Percentiles rank a stretch among this genome's conserved stretches.
These are phyloP conservation scores for Escovopsis sp. DNA, from an alignment of 2,329 filamentous ascomycete genomes.

Conservation along the genomic window DNA sequence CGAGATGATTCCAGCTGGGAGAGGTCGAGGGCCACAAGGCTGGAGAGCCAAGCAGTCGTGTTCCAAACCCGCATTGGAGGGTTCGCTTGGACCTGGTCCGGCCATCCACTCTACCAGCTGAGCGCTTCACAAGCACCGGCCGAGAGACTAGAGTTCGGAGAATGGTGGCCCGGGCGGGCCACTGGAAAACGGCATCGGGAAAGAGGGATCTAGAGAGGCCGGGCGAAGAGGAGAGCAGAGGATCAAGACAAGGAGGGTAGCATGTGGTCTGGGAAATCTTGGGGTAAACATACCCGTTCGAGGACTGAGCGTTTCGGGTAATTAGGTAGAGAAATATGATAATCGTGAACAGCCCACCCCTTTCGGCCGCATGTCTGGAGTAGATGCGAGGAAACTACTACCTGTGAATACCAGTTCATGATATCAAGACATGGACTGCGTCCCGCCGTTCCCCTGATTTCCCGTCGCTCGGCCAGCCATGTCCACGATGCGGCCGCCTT, in stretches of 20 bases:
- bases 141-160: neutral
- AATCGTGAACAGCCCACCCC: constrained; percentile 3
- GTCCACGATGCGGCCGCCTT: constrained; percentile 4
- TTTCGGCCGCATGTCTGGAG: too few species aligned
- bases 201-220: neutral
- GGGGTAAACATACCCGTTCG: neutral
- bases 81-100: too few species aligned
- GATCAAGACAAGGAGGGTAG: constrained; percentile 1
- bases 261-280: constrained; percentile 12
- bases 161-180: neutral
- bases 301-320: constrained; percentile 12
- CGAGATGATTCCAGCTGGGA: constrained; percentile 2
- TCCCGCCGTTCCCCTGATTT: too few species aligned
- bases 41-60: too few species aligned
- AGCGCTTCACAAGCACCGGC: too few species aligned
- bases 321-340: constrained; percentile 11
- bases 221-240: neutral
- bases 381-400: too few species aligned
- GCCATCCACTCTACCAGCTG: too few species aligned
- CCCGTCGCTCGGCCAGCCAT: too few species aligned
- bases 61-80: too few species aligned
- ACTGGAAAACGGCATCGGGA: neutral
- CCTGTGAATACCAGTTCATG: too few species aligned
- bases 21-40: constrained; percentile 1
- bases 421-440: too few species aligned